Percentiles rank a stretch among this genome's conserved stretches.
Conservation (phyloP, 805 yeast species). For the Lipomyces yamadae region DNA sequence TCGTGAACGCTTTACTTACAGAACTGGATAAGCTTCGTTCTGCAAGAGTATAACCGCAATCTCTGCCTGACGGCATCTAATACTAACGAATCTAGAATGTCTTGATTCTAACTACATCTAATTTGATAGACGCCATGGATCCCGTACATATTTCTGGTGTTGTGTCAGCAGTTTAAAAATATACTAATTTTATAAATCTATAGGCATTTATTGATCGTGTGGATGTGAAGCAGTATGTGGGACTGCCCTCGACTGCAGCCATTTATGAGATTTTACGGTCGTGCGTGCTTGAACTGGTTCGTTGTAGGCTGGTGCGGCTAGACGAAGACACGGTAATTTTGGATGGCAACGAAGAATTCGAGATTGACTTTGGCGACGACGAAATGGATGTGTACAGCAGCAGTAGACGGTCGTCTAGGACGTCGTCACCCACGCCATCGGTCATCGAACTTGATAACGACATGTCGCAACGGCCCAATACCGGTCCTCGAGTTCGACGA, state of each 20-base stretch:
- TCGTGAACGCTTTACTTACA: conserved; percentile 53
- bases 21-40: conserved; percentile 50
- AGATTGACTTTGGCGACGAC: neutral
- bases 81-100: conserved; percentile 42
- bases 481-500: neutral
- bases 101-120: conserved; percentile 51
- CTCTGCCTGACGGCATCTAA: too few relatives aligned
- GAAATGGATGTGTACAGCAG: neutral
- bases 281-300: conserved; percentile 41
- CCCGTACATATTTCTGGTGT: conserved; percentile 27
- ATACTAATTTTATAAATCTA: neutral
- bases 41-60: conserved; percentile 13
- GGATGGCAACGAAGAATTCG: neutral
- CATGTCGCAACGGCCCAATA: neutral
- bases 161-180: neutral
- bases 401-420: neutral
- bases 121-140: conserved; percentile 49
- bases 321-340: neutral
- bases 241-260: conserved; percentile 46
- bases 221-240: conserved; percentile 48
- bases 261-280: conserved; percentile 44
- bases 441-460: neutral
- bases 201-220: conserved; percentile 53
- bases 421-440: neutral
- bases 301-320: conserved; percentile 20